These are phyloP conservation scores for Cronartium quercuum DNA, from an alignment of 1,284 basidiomycete genomes.

Conservation along the genomic window DNA sequence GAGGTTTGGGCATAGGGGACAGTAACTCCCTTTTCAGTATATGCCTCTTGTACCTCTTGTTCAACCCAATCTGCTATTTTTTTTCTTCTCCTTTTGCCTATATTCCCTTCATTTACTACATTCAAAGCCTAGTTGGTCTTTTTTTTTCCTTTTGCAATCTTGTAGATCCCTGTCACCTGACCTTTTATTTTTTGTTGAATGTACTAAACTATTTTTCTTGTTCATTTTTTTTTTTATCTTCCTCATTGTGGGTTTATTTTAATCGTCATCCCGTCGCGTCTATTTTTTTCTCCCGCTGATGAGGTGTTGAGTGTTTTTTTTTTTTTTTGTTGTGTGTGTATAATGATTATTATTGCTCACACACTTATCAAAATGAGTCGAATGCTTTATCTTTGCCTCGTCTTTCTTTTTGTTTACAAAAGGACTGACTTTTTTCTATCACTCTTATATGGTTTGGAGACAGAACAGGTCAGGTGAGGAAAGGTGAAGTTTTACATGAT, in stretches of 20 bases:
- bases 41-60: neutral
- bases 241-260: neutral
- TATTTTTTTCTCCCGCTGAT: neutral
- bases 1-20: neutral
- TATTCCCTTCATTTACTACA: no score
- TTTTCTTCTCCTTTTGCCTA: neutral
- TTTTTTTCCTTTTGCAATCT: neutral
- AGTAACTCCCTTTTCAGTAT: neutral
- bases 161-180: neutral
- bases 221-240: slow-evolving; percentile 1
- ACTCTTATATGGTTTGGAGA: no score
- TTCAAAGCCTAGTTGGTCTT: neutral
- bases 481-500: no score
- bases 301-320: no score
- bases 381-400: no score
- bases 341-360: no score
- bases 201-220: neutral
- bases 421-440: no score
- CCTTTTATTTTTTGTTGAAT: neutral
- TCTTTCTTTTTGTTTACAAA: no score
- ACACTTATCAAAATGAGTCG: no score
- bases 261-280: neutral
- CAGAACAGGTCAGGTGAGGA: no score
- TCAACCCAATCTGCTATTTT: neutral
- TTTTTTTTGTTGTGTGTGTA: no score